These are phyloP conservation scores for Thyridium curvatum DNA, from an alignment of 2,329 filamentous ascomycete genomes.

Conservation along the genomic window DNA sequence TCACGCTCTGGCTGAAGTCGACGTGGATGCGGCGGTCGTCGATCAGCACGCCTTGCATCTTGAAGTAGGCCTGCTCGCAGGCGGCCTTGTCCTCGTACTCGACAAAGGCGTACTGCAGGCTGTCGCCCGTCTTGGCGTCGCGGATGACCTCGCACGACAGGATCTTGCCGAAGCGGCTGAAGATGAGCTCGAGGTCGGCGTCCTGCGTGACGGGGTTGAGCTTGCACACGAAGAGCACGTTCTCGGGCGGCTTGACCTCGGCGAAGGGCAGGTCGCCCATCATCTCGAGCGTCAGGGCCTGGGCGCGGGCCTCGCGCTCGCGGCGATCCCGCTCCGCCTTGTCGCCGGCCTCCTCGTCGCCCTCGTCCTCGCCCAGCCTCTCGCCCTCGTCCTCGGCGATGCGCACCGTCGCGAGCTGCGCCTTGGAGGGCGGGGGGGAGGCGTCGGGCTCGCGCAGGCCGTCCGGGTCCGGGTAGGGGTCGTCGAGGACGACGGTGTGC, in stretches of 20 bases:
- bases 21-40: slow-evolving; percentile 97
- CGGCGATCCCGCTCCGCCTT: slow-evolving; percentile 72
- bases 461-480: slow-evolving; percentile 79
- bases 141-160: slow-evolving; percentile 93
- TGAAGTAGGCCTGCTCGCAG: slow-evolving; percentile 94
- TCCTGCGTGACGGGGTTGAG: slow-evolving; percentile 94
- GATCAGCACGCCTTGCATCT: slow-evolving; percentile 96
- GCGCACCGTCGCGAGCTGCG: slow-evolving; percentile 83
- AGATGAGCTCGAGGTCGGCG: slow-evolving; percentile 90
- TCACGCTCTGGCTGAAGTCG: slow-evolving; percentile 94
- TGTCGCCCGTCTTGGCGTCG: slow-evolving; percentile 90
- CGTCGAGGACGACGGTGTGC: slow-evolving; percentile 86
- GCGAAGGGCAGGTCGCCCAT: slow-evolving; percentile 96
- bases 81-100: slow-evolving; percentile 91
- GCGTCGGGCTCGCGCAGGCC: slow-evolving; percentile 70
- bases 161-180: slow-evolving; percentile 93
- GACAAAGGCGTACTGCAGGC: slow-evolving; percentile 94
- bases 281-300: slow-evolving; percentile 93
- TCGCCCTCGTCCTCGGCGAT: slow-evolving; percentile 81
- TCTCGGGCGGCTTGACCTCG: slow-evolving; percentile 94
- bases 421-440: slow-evolving; percentile 75
- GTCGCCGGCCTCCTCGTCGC: slow-evolving; percentile 62
- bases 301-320: slow-evolving; percentile 85
- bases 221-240: slow-evolving; percentile 97
- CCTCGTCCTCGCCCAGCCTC: slow-evolving; percentile 56